Base-by-base conservation (phyloP, 2,329 filamentous ascomycete species). In the Arthrobotrys conoides region DNA sequence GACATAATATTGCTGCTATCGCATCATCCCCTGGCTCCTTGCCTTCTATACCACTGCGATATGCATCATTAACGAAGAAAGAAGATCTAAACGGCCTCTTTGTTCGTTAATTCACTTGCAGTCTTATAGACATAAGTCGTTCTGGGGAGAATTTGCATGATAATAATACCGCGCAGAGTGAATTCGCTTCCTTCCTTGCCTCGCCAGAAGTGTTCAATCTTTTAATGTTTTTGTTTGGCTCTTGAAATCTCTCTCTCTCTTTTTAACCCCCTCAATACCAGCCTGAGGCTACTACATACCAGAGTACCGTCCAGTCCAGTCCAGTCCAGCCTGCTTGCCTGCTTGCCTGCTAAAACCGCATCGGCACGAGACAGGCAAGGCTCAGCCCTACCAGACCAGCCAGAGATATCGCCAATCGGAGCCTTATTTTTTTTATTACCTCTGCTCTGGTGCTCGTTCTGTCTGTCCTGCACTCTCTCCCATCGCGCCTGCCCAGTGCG, bases 401-500 rank as follows among this genome's bases (percentile, higher is more conserved):
- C 53, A 36, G 36, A 61, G 55, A 61, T 61, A 76, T 76, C 71
- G 71, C 71, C 71, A 76, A 76, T 76, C 71, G 64, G 64, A 65
- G 65, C 33, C 53, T 30, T 16, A n/a, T 64, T 36, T 68, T 46
- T 46, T 46, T 46, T 46, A 46, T 20, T 48, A 9, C 22, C 22
- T 61, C 2, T 61, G 9, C 20, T 30, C 30, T 59, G 55, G 30
- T 41, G 30, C 5, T 41, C 33, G 33, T 61, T 18, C 55, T 44
- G 18, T 8, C 44, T 61, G 33, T 18, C 44, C 44, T 46, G 55
- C 36, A 22, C n/a, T 36, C n/a, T 46, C 44, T 46, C 18, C 20
- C 53, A 38, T 61, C 55, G 55, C 55, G 55, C 55, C 55, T 61
- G 33, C 55, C 55, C 36, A 27, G 44, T 46, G 44, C 44, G 49